Evolutionary conservation across 306 rosid genomes (phyloP).

Genomic region (Echinosophora koreensis): DNA sequence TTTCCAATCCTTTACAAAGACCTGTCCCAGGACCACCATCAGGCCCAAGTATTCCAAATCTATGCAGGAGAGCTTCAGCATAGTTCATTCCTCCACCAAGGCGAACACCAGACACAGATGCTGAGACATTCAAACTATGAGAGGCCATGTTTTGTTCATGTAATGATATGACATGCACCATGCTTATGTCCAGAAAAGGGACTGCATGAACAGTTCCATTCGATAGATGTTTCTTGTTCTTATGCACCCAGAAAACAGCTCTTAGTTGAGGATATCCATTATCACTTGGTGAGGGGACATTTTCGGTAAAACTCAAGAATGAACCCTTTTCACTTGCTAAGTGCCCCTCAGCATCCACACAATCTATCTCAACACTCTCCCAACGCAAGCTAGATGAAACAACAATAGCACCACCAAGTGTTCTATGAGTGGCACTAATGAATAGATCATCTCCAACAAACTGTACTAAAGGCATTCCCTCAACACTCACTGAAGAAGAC

Average conservation of each 20-base stretch:
- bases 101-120: constrained; percentile 88
- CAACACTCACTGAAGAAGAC: constrained; percentile 69
- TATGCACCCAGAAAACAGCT: constrained; percentile 89
- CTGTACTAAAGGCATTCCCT: constrained; percentile 87
- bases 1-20: constrained; percentile 79
- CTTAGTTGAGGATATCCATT: constrained; percentile 75
- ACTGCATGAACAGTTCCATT: constrained; percentile 54
- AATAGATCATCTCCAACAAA: constrained; percentile 78
- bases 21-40: constrained; percentile 92
- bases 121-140: constrained; percentile 81
- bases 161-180: constrained; percentile 79
- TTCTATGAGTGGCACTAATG: constrained; percentile 79
- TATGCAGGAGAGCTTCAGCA: constrained; percentile 87
- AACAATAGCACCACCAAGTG: constrained; percentile 93
- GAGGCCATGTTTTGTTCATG: constrained; percentile 75
- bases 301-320: constrained; percentile 54
- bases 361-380: constrained; percentile 78
- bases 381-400: constrained; percentile 80
- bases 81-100: constrained; percentile 97
- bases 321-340: constrained; percentile 57
- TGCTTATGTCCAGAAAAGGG: constrained; percentile 79
- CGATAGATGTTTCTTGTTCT: constrained; percentile 54
- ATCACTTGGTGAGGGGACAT: constrained; percentile 57
- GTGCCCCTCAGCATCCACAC: constrained; percentile 79
- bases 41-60: constrained; percentile 91